Base-by-base conservation (phyloP, 208 protist genomes). In the Endotrypanum monterogeii region DNA sequence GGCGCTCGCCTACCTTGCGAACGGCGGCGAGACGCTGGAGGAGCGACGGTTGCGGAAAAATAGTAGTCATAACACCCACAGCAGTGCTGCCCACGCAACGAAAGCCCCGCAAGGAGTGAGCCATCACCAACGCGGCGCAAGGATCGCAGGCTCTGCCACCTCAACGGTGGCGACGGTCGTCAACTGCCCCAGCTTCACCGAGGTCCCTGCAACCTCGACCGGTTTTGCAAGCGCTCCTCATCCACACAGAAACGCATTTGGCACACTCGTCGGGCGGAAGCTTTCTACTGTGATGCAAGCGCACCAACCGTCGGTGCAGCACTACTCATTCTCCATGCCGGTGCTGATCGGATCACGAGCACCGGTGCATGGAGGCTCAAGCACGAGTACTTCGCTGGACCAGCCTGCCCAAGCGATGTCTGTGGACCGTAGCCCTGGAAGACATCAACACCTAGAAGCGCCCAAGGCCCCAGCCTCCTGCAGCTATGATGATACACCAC, bases 11-110 rank as follows among this genome's bases (percentile, higher is more conserved):
- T 83, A 61, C 28, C 32, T 83, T 7, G 79, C 73, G 11, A 67
- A 57, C 61, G 67, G 73, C 44, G 78, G 73, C 35, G 71, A 82
- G 67, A 60, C 76, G n/a, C 62, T 56, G 32, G 75, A 79, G 51
- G 75, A 74, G 50, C 75, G 75, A 3, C 14, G 39, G 39, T 30
- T 57, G 62, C 75, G 68, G n/a, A 28, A 52, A 2, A 55, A 28
- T 23, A 37, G 58, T 25, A 70, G 67, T n/a, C 41, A 50, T 37
- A 37, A 11, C 62, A 71, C 8, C 68, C 11, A 57, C 8, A 11
- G 55, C 20, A 2, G 20, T 63, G 12, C 67, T 37, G 23, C 74
- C n/a, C n/a, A 50, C 25, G 57, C 51, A 18, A 60, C 37, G 50
- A 73, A 58, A 44, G 73, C 74, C 3, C 32, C 51, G 28, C 70